Conservation (phyloP, 2,329 filamentous ascomycete species). For the Emmonsiellopsis sp. region DNA sequence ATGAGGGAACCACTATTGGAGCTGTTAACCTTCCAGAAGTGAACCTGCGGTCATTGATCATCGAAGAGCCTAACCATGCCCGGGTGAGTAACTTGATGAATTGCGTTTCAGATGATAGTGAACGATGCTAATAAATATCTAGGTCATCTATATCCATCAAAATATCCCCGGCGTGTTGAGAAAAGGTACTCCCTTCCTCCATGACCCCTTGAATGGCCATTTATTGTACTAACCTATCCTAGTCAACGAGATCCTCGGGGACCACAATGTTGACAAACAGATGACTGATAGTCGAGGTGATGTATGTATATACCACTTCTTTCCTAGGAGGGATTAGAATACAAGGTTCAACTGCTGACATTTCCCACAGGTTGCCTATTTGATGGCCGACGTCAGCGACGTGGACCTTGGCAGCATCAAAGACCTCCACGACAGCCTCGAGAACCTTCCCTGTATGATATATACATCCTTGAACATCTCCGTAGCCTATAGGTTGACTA, state of each 20-base stretch:
- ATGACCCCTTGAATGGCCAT: neutral
- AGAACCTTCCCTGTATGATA: slow-evolving; percentile 64
- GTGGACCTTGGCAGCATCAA: slow-evolving; percentile 75
- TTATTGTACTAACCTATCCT: slow-evolving; percentile 2
- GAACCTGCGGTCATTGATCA: slow-evolving; percentile 75
- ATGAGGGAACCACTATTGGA: slow-evolving; percentile 82
- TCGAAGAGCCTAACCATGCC: slow-evolving; percentile 81
- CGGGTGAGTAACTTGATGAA: slow-evolving; percentile 44
- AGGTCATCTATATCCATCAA: slow-evolving; percentile 90
- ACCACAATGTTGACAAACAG: slow-evolving; percentile 98
- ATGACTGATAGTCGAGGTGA: slow-evolving; percentile 93
- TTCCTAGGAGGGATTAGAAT: neutral
- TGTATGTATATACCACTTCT: slow-evolving; percentile 36
- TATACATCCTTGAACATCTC: neutral
- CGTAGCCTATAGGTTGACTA: slow-evolving; percentile 4
- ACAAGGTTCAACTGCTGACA: too few species aligned
- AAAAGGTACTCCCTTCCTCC: slow-evolving; percentile 45
- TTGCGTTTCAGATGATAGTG: neutral
- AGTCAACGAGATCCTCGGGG: slow-evolving; percentile 90
- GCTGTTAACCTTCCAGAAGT: slow-evolving; percentile 98
- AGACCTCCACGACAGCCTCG: slow-evolving; percentile 72
- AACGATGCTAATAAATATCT: slow-evolving; percentile 15
- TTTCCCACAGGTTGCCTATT: slow-evolving; percentile 60
- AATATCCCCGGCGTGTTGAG: slow-evolving; percentile 93
- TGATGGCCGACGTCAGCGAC: slow-evolving; percentile 95